These are phyloP conservation scores for Globisporangium carolinianum DNA, from an alignment of 352 stramenopile genomes.

Conservation along the genomic window DNA sequence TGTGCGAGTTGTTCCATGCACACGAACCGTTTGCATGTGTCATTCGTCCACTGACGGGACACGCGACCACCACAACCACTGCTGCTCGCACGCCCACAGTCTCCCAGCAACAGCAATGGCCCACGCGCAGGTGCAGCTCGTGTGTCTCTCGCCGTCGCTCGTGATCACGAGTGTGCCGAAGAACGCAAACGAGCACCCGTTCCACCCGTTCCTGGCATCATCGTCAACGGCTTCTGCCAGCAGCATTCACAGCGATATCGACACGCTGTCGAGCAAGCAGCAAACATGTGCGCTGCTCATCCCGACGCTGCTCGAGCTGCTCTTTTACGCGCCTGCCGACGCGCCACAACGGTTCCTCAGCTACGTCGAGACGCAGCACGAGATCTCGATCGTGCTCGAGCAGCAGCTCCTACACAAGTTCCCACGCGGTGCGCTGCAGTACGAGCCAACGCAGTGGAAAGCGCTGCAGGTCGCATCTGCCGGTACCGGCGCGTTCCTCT, in stretches of 20 bases:
- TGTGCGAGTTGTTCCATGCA: too few species aligned
- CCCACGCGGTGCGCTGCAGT: slow-evolving; percentile 26
- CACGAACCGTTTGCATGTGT: too few species aligned
- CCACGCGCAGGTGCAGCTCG: slow-evolving; percentile 42
- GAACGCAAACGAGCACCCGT: slow-evolving; percentile 17
- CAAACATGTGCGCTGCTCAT: slow-evolving; percentile 20
- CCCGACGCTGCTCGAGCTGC: slow-evolving; percentile 38
- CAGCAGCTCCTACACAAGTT: slow-evolving; percentile 34
- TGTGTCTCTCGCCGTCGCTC: slow-evolving; percentile 43
- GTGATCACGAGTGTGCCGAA: slow-evolving; percentile 52
- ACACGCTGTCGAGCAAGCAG: neutral
- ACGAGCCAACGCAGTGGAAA: slow-evolving; percentile 47
- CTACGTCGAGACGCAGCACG: slow-evolving; percentile 61
- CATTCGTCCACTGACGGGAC: too few species aligned
- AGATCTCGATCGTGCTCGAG: slow-evolving; percentile 62
- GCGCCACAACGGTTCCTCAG: slow-evolving; percentile 36
- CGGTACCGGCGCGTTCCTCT: slow-evolving; percentile 41
- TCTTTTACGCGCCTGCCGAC: slow-evolving; percentile 34
- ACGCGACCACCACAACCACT: too few species aligned
- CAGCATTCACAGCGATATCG: neutral
- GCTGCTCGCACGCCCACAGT: too few species aligned
- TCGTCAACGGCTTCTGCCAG: too few species aligned
- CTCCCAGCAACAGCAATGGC: neutral
- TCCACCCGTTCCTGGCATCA: slow-evolving; percentile 15
- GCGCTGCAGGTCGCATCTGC: slow-evolving; percentile 56